phyloP scores from a whole-genome alignment of 1,284 basidiomycete genomes.

The Lentinus polychrous region DNA sequence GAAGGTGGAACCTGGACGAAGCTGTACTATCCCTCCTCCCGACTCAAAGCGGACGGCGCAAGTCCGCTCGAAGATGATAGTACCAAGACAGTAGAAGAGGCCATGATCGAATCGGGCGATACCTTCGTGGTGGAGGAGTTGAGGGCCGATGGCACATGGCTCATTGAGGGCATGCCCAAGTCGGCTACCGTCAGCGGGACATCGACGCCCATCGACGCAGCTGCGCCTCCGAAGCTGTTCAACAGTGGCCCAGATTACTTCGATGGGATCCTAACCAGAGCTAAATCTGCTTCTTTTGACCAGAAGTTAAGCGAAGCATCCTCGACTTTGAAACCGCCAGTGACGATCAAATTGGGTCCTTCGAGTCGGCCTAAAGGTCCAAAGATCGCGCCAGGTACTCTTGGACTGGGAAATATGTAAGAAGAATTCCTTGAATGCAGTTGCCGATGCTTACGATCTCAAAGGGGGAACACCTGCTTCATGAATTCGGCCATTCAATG shows the following conservation, averaged over 20 bases:
- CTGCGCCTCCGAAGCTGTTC: slow-evolving; percentile 33
- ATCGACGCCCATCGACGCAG: slow-evolving; percentile 12
- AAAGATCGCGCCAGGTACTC: slow-evolving; percentile 60
- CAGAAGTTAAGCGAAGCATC: neutral
- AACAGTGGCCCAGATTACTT: slow-evolving; percentile 53
- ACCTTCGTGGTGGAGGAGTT: slow-evolving; percentile 63
- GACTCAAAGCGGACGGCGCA: slow-evolving; percentile 32
- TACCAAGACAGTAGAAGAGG: slow-evolving; percentile 50
- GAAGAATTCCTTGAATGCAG: slow-evolving; percentile 11
- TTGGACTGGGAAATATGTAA: slow-evolving; percentile 85
- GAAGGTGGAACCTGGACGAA: slow-evolving; percentile 17
- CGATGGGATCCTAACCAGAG: slow-evolving; percentile 32
- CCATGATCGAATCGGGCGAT: slow-evolving; percentile 49
- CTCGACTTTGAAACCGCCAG: slow-evolving; percentile 19
- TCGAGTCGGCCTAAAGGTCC: slow-evolving; percentile 23
- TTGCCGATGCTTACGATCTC: slow-evolving; percentile 24
- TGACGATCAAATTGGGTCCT: slow-evolving; percentile 17
- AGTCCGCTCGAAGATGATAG: slow-evolving; percentile 28
- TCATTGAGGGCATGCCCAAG: slow-evolving; percentile 25
- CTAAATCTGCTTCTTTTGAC: slow-evolving; percentile 7
- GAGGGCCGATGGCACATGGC: slow-evolving; percentile 42
- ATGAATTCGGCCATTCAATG: slow-evolving; percentile 98
- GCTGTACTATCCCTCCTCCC: slow-evolving; percentile 20
- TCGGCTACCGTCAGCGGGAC: slow-evolving; percentile 16
- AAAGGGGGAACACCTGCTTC: slow-evolving; percentile 91